Evolutionary conservation across 306 rosid species (phyloP), one percentile per base, ranked within the genome.

Genomic region (Abrus precatorius): DNA sequence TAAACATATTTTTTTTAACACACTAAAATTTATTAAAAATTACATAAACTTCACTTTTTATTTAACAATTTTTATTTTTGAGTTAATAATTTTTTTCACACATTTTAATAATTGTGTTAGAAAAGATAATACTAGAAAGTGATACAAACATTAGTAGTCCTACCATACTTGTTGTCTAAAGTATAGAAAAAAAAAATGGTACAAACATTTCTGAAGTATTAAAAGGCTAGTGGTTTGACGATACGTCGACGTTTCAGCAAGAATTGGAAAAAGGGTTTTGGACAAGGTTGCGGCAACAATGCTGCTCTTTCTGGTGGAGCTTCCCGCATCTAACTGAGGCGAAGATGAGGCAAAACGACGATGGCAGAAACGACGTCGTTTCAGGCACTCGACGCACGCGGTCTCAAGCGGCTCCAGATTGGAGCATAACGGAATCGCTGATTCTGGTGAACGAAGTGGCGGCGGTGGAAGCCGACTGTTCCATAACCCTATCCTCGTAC

Each of bases 401-500:
- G 1, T 93, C 93, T 0, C 97, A 91, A 72, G 88, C 61, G 53
- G 91, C 89, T 0, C 97, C 94, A 0, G 97, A 87, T 27, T 93
- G 94, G 98, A 75, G 83, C 5, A 61, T 85, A 5, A 78, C 82
- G 6, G 97, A 88, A 10, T 57, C 85, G 10, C 90, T 91, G 34
- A 87, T 90, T 68, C 93, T 93, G 14, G 93, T 90, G 38, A 93
- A 91, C 80, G 94, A 90, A 72, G 69, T 90, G 52, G 87, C 91
- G 0, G 92, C 97, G 28, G 94, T 93, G n/a, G 97, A 93, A 69
- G 90, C 94, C 30, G 93, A 93, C n/a, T 91, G 93, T 53, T 77
- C 78, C 59, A 81, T 45, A 2, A 84, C 70, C 6, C 59, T 84
- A 0, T 84, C 87, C 50, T 84, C 84, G 6, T 74, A 84, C 77